These are phyloP conservation scores for Moricandia arvensis DNA, from an alignment of 345 rosid species.

Conservation along the genomic window DNA sequence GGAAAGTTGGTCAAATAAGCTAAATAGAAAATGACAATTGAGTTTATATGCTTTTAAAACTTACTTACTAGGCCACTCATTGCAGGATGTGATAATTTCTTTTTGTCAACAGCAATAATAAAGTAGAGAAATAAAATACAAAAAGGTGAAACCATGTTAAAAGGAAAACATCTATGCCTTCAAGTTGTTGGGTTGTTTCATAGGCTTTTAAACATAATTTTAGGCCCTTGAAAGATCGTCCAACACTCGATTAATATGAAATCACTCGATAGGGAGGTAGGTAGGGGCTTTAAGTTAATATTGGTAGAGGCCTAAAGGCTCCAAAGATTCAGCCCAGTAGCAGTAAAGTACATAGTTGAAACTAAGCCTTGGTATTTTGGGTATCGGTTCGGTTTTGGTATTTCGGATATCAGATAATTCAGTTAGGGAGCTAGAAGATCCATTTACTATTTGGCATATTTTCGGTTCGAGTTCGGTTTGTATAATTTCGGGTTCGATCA, in stretches of 20 bases:
- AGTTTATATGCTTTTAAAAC: constrained; percentile 8
- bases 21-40: constrained; percentile 20
- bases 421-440: too few relatives aligned
- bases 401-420: too few relatives aligned
- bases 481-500: too few relatives aligned
- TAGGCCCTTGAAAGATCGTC: background rate
- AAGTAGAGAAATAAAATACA: background rate
- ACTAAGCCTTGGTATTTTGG: too few relatives aligned
- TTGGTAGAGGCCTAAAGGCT: too few relatives aligned
- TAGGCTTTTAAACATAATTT: background rate
- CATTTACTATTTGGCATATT: too few relatives aligned
- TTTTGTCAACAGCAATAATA: background rate
- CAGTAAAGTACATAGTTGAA: too few relatives aligned
- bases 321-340: too few relatives aligned
- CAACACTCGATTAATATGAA: background rate
- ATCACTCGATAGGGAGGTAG: too few relatives aligned
- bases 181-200: background rate
- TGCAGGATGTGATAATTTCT: background rate
- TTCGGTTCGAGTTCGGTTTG: too few relatives aligned
- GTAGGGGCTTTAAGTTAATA: too few relatives aligned
- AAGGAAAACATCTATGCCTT: background rate
- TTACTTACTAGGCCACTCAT: background rate
- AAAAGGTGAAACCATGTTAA: background rate
- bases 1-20: constrained; percentile 29
- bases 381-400: too few relatives aligned